Percentiles rank a stretch among this genome's conserved stretches.
Conservation (phyloP, 768 basidiomycete genomes). For the Paxillus involutus region DNA sequence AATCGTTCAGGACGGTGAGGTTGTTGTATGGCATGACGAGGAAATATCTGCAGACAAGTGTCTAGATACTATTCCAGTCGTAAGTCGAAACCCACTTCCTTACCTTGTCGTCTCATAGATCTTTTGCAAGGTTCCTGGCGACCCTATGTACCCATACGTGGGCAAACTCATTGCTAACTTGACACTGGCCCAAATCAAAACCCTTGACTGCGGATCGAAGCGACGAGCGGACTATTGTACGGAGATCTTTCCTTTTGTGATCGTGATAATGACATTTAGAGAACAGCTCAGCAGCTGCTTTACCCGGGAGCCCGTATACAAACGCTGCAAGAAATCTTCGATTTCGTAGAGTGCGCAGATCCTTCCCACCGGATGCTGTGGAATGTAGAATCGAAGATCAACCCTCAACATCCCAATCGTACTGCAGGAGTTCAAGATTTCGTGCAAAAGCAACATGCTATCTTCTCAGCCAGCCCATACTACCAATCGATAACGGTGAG, state of each 20-base stretch:
- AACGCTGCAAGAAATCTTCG: slow-evolving; percentile 72
- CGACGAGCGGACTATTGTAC: slow-evolving; percentile 59
- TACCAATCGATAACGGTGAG: slow-evolving; percentile 61
- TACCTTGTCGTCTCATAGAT: slow-evolving; percentile 1
- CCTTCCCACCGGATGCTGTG: slow-evolving; percentile 58
- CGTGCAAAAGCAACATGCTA: slow-evolving; percentile 57
- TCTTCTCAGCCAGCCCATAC: slow-evolving; percentile 62
- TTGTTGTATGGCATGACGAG: slow-evolving; percentile 83
- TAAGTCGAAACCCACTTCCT: slow-evolving; percentile 29
- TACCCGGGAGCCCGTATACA: slow-evolving; percentile 73
- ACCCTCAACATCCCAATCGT: slow-evolving; percentile 49
- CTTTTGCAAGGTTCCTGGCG: slow-evolving; percentile 44
- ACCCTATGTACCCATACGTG: slow-evolving; percentile 73
- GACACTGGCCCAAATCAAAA: slow-evolving; percentile 76
- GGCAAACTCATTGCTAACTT: slow-evolving; percentile 75
- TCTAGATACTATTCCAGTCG: slow-evolving; percentile 62
- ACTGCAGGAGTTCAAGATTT: slow-evolving; percentile 60
- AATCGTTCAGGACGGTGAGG: slow-evolving; percentile 60
- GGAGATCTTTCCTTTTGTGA: slow-evolving; percentile 16
- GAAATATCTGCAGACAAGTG: slow-evolving; percentile 64
- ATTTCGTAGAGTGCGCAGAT: slow-evolving; percentile 74
- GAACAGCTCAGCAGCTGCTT: slow-evolving; percentile 56
- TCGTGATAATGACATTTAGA: slow-evolving; percentile 1
- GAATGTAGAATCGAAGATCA: slow-evolving; percentile 82
- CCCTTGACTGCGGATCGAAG: slow-evolving; percentile 76